Evolutionary conservation across 208 protist genomes (phyloP), one percentile per base, ranked within the genome.

Genomic region (Leishmania mexicana): DNA sequence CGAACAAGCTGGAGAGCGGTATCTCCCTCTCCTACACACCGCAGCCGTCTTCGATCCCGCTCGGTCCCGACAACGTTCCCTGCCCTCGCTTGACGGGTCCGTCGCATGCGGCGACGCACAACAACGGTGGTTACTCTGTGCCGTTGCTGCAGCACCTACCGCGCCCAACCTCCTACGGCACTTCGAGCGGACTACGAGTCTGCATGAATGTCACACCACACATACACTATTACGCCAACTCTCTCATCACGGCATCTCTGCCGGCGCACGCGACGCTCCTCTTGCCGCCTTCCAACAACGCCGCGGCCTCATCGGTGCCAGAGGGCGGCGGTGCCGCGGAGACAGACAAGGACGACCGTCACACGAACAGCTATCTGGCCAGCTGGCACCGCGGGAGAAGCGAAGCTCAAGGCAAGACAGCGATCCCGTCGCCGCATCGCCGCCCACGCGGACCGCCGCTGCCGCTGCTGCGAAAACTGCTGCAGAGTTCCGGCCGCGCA

Each of bases 401-500:
- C 31, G 83, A 86, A 3, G 65, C 17, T 57, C 80, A 80, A 73
- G 83, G 79, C 76, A 83, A 75, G 54, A 83, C 80, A 68, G 85
- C 74, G n/a, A 73, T 83, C 24, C 76, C 82, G 45, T 86, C 78
- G 19, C 82, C 83, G 51, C 83, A 78, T 49, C 85, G 85, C 47
- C 85, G 85, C 24, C 85, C 76, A n/a, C 76, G 78, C 51, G 85
- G 85, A 13, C 79, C 85, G 13, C 85, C 85, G 54, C 78, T 88
- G 58, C 81, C 85, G 70, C 80, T 88, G 68, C 79, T 88, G 79
- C 85, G 85, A 58, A 82, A 68, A 58, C 64, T 84, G 51, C 73
- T 76, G 64, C 73, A 57, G 28, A 58, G 10, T 73, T 54, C 81
- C 53, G 67, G 10, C n/a, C n/a, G 54, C 19, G 17, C 62, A 35